Evolutionary conservation across 2,329 filamentous ascomycete genomes (phyloP).

Genomic region (Orbilia oligospora): DNA sequence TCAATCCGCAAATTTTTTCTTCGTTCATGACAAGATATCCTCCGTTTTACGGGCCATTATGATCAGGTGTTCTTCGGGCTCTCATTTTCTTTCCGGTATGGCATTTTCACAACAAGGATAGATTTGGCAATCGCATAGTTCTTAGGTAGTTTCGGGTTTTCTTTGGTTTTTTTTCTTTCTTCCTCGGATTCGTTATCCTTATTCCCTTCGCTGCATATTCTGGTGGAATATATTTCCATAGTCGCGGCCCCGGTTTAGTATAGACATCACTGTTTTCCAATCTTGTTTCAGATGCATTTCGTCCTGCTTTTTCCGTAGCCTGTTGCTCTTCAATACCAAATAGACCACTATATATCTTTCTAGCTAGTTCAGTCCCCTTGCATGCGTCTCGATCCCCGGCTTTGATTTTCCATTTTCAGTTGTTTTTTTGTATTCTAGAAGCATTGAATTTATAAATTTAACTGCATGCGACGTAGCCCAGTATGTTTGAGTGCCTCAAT

Average conservation of each 20-base stretch:
- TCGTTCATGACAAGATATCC: constrained; percentile 27
- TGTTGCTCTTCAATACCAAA: constrained; percentile 31
- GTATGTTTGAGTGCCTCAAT: not conserved
- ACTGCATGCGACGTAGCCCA: too few species aligned
- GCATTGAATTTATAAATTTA: not conserved
- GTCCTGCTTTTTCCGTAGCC: constrained; percentile 22
- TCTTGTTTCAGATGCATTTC: constrained; percentile 21
- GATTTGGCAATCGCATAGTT: constrained; percentile 38
- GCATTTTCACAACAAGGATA: constrained; percentile 36
- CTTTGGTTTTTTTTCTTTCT: constrained; percentile 9
- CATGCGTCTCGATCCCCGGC: constrained; percentile 10
- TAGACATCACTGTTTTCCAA: constrained; percentile 20
- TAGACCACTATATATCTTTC: constrained; percentile 32
- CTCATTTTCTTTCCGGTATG: constrained; percentile 8
- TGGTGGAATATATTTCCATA: not conserved
- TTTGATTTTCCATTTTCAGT: not conserved
- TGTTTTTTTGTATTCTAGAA: constrained; percentile 8
- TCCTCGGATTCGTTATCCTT: constrained; percentile 47
- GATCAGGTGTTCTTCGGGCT: constrained; percentile 51
- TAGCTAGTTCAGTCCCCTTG: constrained; percentile 7
- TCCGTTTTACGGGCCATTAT: constrained; percentile 46
- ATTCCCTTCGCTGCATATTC: constrained; percentile 26
- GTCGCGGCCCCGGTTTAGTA: constrained; percentile 10
- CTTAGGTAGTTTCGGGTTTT: constrained; percentile 24
- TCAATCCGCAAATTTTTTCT: constrained; percentile 13